phyloP scores from a whole-genome alignment of 768 basidiomycete species.

The Amanita rimosa region DNA sequence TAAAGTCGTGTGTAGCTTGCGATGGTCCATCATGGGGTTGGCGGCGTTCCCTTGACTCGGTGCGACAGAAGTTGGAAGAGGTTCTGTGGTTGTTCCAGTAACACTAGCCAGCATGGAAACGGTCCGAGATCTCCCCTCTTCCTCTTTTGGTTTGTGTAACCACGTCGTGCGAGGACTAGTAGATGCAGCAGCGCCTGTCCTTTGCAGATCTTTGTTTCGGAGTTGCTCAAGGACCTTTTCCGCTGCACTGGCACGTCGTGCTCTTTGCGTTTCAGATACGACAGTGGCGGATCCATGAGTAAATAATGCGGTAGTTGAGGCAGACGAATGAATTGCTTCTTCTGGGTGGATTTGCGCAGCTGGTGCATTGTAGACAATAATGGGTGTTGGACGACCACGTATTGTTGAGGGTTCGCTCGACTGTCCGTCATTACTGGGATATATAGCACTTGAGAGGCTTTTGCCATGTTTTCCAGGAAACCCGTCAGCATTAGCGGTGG shows the following conservation, averaged over 20 bases:
- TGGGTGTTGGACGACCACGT: constrained; percentile 18
- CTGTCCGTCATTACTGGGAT: constrained; percentile 9
- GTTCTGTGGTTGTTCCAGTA: neutral
- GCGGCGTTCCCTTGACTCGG: constrained; percentile 15
- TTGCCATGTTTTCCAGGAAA: constrained; percentile 27
- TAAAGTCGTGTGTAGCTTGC: constrained; percentile 28
- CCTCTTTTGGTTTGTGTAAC: constrained; percentile 30
- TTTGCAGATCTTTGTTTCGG: constrained; percentile 43
- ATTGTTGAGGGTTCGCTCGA: constrained; percentile 7
- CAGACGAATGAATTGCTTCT: neutral
- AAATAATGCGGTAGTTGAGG: neutral
- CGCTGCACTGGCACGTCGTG: constrained; percentile 51
- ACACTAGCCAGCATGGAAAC: constrained; percentile 7
- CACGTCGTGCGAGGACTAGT: constrained; percentile 34
- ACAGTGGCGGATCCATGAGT: constrained; percentile 10
- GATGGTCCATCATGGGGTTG: constrained; percentile 8
- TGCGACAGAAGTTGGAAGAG: neutral
- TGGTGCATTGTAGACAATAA: constrained; percentile 9
- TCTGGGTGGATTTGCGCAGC: constrained; percentile 5
- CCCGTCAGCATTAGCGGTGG: neutral
- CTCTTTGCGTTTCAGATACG: constrained; percentile 24
- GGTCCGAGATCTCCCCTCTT: constrained; percentile 9
- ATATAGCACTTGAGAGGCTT: constrained; percentile 21
- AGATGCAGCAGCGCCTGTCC: constrained; percentile 19
- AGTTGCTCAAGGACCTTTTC: constrained; percentile 61